A percentile compares a stretch with the other conserved stretches of the same genome.
Evolutionary conservation across 1,139 yeast species (phyloP).

Genomic region (Pneumocystis carinii): DNA sequence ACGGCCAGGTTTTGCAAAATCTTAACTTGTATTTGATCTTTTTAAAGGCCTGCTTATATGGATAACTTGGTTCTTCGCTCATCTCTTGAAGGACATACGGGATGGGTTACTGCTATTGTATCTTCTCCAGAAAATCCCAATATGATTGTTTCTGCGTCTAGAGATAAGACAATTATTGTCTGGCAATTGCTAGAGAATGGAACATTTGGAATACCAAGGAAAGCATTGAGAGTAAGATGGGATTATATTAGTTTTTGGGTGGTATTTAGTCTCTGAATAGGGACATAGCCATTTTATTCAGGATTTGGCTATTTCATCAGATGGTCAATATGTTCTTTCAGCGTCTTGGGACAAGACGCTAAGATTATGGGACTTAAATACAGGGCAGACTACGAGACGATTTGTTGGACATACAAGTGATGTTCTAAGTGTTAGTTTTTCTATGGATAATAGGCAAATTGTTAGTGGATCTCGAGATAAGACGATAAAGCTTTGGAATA

Average conservation of each 20-base stretch:
- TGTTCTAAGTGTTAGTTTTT: slow-evolving; percentile 91
- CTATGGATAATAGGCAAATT: slow-evolving; percentile 94
- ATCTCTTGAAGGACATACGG: slow-evolving; percentile 75
- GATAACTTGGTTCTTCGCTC: slow-evolving; percentile 99
- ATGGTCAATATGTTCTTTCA: slow-evolving; percentile 95
- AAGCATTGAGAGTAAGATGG: slow-evolving; percentile 48
- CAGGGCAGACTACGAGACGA: slow-evolving; percentile 90
- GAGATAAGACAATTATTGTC: slow-evolving; percentile 96
- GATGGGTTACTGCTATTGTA: slow-evolving; percentile 97
- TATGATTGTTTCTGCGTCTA: slow-evolving; percentile 92
- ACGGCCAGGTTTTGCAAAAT: not conserved
- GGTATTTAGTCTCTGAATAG: not conserved
- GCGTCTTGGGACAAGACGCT: slow-evolving; percentile 99
- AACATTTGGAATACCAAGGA: slow-evolving; percentile 96
- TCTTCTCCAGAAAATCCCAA: slow-evolving; percentile 98
- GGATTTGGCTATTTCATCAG: slow-evolving; percentile 96
- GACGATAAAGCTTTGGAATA: slow-evolving; percentile 99
- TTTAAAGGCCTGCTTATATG: slow-evolving; percentile 26
- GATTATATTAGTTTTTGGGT: not conserved
- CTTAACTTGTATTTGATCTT: not conserved
- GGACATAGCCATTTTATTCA: slow-evolving; percentile 99
- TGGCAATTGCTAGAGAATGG: slow-evolving; percentile 85
- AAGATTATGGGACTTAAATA: slow-evolving; percentile 94
- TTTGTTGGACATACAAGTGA: slow-evolving; percentile 98
- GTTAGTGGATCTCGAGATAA: slow-evolving; percentile 98